Base-by-base conservation (phyloP, 352 stramenopile genomes). In the Pythium apleroticum region DNA sequence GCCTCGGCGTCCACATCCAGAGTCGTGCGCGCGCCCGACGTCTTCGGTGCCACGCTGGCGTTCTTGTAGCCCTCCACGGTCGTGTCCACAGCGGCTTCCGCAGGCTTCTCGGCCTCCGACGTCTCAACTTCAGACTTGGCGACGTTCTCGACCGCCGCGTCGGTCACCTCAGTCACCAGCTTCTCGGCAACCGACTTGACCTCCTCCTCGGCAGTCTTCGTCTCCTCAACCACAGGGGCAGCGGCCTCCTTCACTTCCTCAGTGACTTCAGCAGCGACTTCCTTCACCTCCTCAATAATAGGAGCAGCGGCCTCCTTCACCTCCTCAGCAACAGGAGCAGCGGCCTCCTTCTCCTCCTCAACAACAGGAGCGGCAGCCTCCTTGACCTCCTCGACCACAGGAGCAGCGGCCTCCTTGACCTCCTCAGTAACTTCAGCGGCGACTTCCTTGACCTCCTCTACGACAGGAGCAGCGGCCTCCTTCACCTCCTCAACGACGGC, bases 31-130 rank as follows among this genome's bases (percentile, higher is more conserved):
- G 56, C 46, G 27, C 52, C 75, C n/a, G 71, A 59, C 6, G 25
- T 55, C 55, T 73, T 73, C 8, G 60, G 66, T 31, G 72, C 74
- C 27, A 91, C 76, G 43, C 82, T 91, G 54, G 83, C 77, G 60
- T 86, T 89, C 60, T 86, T 76, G 79, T 91, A 91, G 54, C 80
- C 76, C 61, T 88, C 79, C 14, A 89, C 69, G 24, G 50, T 22
- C 1, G 28, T 22, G 33, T 60, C 57, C 33, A 43, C 28, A 30
- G 19, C 28, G 5, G 30, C n/a, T 19, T 59, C 57, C 14, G 52
- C 55, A 19, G 55, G 25, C 56, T 64, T 64, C 54, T 58, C 56
- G 19, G 41, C 37, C 20, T 65, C 64, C 15, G 50, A n/a, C 12
- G 43, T 27, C 54, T 67, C 52, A 14, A 30, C 48, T n/a, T 62